Base-by-base conservation (phyloP, 208 protist species). In the Trypanosoma scelopori region DNA sequence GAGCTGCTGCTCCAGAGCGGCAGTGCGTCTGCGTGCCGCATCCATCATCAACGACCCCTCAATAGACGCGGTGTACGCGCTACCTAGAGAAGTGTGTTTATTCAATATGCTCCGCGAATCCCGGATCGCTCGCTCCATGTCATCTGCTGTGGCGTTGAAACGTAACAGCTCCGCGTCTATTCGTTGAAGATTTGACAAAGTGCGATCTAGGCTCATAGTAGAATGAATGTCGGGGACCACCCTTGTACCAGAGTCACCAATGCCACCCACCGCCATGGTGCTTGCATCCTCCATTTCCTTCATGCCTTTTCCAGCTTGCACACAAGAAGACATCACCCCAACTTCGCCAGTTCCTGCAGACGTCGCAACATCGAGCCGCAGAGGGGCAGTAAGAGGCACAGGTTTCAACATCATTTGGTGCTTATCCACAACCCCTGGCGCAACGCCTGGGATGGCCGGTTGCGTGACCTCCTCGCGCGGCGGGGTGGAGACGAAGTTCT, bases 61-160 rank as follows among this genome's bases (percentile, higher is more conserved):
- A 45, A 80, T 72, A 27, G 65, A 65, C 18, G 79, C 60, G 0
- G 51, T 59, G 32, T 91, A 71, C 5, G 78, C 69, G n/a, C 51
- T 67, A 43, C 77, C 69, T 25, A 64, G 50, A 0, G 70, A 74
- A 59, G 81, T 63, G 59, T 94, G 89, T n/a, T 74, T 73, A 51
- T 81, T 57, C 18, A 94, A 77, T 43, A 79, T 74, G 9, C 81
- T 76, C 5, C 79, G 72, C 18, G 88, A 90, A 32, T 85, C 84
- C 27, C 74, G 62, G 49, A 94, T 85, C 16, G 88, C 88, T 56
- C 72, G 77, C 35, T 85, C 88, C 85, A 94, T 94, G 1, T 79
- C 77, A 30, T 80, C 88, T 0, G 88, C 69, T 16, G 88, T 90
- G 5, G 65, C 65, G 53, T 80, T 86, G n/a, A 87, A 79, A 11